Evolutionary conservation across 2,329 filamentous ascomycete genomes (phyloP), one percentile per base, ranked within the genome.

Genomic region (Rhexocercosporidium sp.): DNA sequence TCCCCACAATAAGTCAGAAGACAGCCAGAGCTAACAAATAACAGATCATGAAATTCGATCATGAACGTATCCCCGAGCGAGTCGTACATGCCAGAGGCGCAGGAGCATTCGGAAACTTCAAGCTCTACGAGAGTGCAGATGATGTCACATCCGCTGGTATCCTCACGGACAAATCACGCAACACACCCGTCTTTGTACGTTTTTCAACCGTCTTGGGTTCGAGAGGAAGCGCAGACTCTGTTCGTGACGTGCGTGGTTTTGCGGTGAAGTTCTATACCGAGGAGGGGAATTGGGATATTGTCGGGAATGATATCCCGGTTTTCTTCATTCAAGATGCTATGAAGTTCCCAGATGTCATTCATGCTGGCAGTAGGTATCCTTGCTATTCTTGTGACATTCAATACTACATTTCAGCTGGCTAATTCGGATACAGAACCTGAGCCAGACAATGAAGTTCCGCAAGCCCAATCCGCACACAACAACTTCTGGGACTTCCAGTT

Each of bases 191-290:
- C 0, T 92, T 93, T 75, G 75, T 91, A 18, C 88, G 92, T 0
- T 94, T 96, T 78, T 95, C 92, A 0, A 95, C 92, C 0, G 92
- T 93, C 0, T 83, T 92, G 1, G 91, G 91, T 7, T 92, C 88
- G 75, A 85, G 89, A 39, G 92, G 92, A 14, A 92, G 89, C 61
- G 90, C 92, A 6, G 92, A 96, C 76, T 94, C 91, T 0, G 92
- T 94, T 0, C 87, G 92, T n/a, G 92, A 96, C 81, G 90, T 94
- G 1, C 87, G 92, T 44, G 92, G 92, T 1, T 96, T 95, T 70
- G 91, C 92, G 0, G 79, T 92, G 69, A 93, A 92, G 78, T 88
- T 92, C 74, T 94, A 94, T 76, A 94, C 92, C 0, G 81, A 91
- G 0, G 91, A 94, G 73, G 92, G 91, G 3, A 93, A 92, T 72